Conservation (phyloP, 495 filamentous ascomycete species). For the Cetradonia linearis region DNA sequence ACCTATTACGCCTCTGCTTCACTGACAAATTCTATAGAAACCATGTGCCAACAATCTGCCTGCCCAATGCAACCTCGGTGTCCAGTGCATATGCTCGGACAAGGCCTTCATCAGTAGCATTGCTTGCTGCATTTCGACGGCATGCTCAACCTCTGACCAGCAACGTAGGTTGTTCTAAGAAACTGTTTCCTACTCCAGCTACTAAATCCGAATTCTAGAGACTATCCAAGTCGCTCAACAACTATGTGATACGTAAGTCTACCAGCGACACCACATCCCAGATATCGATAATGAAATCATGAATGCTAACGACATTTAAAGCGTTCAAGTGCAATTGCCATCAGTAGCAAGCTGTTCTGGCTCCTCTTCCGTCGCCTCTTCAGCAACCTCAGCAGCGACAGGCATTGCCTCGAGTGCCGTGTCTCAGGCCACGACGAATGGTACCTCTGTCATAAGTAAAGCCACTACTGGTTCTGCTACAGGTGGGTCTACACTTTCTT, state of each 20-base stretch:
- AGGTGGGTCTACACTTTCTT: conserved; percentile 4
- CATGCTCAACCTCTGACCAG: conserved; percentile 48
- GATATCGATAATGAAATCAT: neutral
- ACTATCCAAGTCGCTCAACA: conserved; percentile 40
- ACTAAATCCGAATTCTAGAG: conserved; percentile 27
- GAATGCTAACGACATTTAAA: neutral
- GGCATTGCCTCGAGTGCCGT: conserved; percentile 22
- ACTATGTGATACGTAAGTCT: conserved; percentile 36
- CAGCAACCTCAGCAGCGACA: conserved; percentile 20
- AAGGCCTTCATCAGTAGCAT: conserved; percentile 49
- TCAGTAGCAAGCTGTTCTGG: conserved; percentile 19
- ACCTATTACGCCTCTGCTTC: conserved; percentile 2
- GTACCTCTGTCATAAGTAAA: conserved; percentile 16
- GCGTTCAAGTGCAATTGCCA: conserved; percentile 26
- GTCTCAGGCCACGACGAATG: conserved; percentile 12
- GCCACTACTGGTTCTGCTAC: conserved; percentile 20
- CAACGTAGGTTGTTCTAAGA: conserved; percentile 33
- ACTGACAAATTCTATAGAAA: conserved; percentile 33
- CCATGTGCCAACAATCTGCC: conserved; percentile 44
- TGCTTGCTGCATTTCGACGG: conserved; percentile 52
- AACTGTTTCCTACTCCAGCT: neutral
- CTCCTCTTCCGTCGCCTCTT: conserved; percentile 24
- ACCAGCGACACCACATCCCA: neutral
- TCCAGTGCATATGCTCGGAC: conserved; percentile 59
- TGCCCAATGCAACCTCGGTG: conserved; percentile 43